Conservation (phyloP, 371 early-diverging fungal species). For the Chytridium lagenaria region DNA sequence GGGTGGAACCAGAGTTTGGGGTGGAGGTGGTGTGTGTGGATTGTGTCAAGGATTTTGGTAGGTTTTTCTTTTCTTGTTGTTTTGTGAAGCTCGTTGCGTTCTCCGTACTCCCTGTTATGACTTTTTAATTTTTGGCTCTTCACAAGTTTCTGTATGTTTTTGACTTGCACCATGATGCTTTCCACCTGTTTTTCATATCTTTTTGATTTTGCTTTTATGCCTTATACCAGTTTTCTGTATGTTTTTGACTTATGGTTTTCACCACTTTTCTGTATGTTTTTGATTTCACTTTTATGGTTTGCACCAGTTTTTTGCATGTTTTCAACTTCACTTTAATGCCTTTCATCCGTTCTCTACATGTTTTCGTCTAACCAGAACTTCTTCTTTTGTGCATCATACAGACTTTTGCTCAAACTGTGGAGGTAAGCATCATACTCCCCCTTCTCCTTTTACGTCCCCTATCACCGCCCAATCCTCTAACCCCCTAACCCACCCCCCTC, state of each 20-base stretch:
- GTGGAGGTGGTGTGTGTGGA: not conserved
- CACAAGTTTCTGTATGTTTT: no score
- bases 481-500: not conserved
- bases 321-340: no score
- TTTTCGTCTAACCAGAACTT: no score
- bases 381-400: no score
- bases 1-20: slow-evolving; percentile 5
- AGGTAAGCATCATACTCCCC: not conserved
- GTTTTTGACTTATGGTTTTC: no score
- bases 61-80: not conserved
- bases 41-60: slow-evolving; percentile 3
- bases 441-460: not conserved
- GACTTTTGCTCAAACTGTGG: slow-evolving; percentile 21
- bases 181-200: no score
- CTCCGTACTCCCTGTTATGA: not conserved
- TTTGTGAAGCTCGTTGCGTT: not conserved
- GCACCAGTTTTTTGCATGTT: no score
- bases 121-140: not conserved
- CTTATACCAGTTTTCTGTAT: no score
- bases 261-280: no score
- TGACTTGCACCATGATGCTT: no score
- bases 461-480: not conserved
- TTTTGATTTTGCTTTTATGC: not conserved
- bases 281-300: no score
- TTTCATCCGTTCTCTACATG: no score